These are phyloP conservation scores for Nasturtium officinale DNA, from an alignment of 345 rosid genomes.

Conservation along the genomic window DNA sequence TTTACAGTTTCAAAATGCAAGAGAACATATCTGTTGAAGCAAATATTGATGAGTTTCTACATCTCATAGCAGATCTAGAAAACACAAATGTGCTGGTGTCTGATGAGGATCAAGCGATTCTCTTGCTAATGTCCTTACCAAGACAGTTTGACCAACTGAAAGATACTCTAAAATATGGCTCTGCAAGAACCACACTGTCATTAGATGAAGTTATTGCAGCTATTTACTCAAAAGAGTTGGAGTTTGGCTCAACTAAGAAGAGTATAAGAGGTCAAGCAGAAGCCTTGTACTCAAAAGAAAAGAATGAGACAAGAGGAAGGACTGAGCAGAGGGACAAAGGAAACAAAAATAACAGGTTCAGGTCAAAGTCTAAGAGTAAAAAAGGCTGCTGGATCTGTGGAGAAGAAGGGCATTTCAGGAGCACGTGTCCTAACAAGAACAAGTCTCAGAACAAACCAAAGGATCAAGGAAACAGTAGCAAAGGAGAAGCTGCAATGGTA, in stretches of 20 bases:
- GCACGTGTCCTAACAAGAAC: background rate
- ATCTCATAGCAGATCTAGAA: too few relatives aligned
- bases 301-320: background rate
- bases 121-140: background rate
- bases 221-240: background rate
- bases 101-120: background rate
- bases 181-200: accelerated
- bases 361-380: background rate
- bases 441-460: background rate
- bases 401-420: background rate
- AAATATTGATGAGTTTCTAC: too few relatives aligned
- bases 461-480: background rate
- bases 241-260: background rate
- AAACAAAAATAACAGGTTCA: background rate
- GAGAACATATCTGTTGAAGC: too few relatives aligned
- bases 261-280: background rate
- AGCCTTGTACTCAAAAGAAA: background rate
- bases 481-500: background rate
- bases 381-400: background rate
- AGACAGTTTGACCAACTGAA: background rate
- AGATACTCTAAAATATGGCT: background rate
- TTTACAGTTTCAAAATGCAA: too few relatives aligned
- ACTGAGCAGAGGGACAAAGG: too few relatives aligned
- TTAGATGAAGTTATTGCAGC: background rate
- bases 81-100: too few relatives aligned